These are phyloP conservation scores for Suillus spraguei DNA, from an alignment of 768 basidiomycete genomes.

Conservation along the genomic window DNA sequence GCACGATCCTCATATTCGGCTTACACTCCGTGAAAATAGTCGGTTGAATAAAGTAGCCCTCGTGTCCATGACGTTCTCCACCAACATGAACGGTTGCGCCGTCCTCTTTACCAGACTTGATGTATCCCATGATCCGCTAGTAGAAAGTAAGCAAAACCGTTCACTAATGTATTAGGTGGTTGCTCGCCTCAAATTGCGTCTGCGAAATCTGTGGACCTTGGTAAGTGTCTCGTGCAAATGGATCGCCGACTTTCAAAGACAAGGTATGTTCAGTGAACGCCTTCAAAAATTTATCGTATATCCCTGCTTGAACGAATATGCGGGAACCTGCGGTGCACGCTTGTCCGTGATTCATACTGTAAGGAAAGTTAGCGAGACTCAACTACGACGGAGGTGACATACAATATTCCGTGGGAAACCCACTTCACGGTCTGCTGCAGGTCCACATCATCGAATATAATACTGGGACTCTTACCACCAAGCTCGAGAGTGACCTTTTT, in stretches of 20 bases:
- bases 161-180: background rate
- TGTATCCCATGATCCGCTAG: slow-evolving; percentile 63
- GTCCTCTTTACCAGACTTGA: slow-evolving; percentile 57
- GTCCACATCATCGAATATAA: slow-evolving; percentile 66
- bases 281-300: slow-evolving; percentile 60
- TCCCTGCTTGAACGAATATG: slow-evolving; percentile 55
- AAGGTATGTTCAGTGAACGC: slow-evolving; percentile 40
- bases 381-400: slow-evolving; percentile 22
- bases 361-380: background rate
- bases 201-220: slow-evolving; percentile 54
- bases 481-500: slow-evolving; percentile 75
- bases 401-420: slow-evolving; percentile 63
- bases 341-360: slow-evolving; percentile 44
- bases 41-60: slow-evolving; percentile 66
- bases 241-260: slow-evolving; percentile 43
- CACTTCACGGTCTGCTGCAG: slow-evolving; percentile 60
- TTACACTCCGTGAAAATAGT: slow-evolving; percentile 64
- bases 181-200: slow-evolving; percentile 43
- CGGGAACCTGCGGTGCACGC: slow-evolving; percentile 56
- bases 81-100: slow-evolving; percentile 64
- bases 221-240: slow-evolving; percentile 42
- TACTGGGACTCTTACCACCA: slow-evolving; percentile 67
- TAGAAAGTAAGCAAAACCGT: background rate
- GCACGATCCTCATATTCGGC: slow-evolving; percentile 58
- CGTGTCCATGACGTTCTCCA: slow-evolving; percentile 50